Percentiles rank a stretch among this genome's conserved stretches.
phyloP scores from a whole-genome alignment of 2,329 filamentous ascomycete species.

The Penicillium capsulatum region DNA sequence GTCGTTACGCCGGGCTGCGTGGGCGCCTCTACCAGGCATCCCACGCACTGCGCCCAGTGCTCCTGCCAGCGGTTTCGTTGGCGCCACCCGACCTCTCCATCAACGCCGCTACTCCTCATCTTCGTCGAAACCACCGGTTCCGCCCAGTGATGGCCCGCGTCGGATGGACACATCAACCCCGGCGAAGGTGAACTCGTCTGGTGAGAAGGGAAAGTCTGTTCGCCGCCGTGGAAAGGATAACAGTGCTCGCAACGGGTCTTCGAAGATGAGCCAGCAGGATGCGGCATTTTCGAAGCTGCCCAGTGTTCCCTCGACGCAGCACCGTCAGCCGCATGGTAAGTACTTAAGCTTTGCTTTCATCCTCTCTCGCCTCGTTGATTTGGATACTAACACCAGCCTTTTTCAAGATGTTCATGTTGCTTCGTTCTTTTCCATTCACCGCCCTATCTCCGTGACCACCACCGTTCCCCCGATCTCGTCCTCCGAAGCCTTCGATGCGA shows the following conservation, averaged over 20 bases:
- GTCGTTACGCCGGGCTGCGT: conserved; percentile 45
- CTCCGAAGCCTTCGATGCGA: conserved; percentile 73
- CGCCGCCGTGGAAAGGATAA: conserved; percentile 37
- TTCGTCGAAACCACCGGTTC: conserved; percentile 46
- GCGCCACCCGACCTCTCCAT: conserved; percentile 36
- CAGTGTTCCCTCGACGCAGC: conserved; percentile 48
- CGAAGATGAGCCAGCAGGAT: conserved; percentile 36
- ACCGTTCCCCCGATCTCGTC: conserved; percentile 70
- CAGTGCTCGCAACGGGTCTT: conserved; percentile 29
- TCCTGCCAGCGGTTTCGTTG: conserved; percentile 30
- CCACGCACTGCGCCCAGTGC: conserved; percentile 32
- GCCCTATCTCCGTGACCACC: conserved; percentile 83
- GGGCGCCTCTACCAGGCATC: conserved; percentile 36
- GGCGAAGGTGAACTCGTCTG: conserved; percentile 37
- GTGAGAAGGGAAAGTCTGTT: conserved; percentile 35
- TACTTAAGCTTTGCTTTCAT: not conserved
- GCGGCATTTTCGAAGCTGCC: conserved; percentile 43
- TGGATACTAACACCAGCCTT: conserved; percentile 3
- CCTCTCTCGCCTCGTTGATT: not conserved
- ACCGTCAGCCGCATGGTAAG: conserved; percentile 47
- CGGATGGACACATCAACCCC: conserved; percentile 39
- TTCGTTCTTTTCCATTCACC: conserved; percentile 92
- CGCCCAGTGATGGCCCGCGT: conserved; percentile 45
- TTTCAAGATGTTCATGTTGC: conserved; percentile 79
- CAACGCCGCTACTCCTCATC: conserved; percentile 47